phyloP scores from a whole-genome alignment of 345 rosid species.

The Ceriops zippeliana region DNA sequence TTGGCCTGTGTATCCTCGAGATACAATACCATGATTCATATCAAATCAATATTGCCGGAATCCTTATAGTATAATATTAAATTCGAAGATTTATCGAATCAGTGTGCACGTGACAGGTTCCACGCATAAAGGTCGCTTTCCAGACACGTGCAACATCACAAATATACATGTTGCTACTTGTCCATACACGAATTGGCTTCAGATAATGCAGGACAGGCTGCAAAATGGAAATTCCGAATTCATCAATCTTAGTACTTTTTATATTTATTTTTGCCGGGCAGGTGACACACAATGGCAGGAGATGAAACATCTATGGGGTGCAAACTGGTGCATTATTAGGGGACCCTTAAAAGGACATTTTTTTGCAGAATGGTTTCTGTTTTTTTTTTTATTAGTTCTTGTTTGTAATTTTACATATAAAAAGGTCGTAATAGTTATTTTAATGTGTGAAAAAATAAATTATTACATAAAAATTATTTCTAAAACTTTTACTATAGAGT shows the following conservation, averaged over 20 bases:
- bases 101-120: constrained; percentile 27
- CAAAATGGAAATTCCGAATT: constrained; percentile 2
- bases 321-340: constrained; percentile 65
- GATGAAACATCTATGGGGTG: constrained; percentile 98
- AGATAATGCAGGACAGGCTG: background rate
- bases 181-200: background rate
- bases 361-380: too few species aligned
- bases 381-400: too few species aligned
- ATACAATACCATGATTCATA: too few species aligned
- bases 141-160: background rate
- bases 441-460: too few species aligned
- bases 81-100: too few species aligned
- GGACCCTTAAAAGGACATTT: constrained; percentile 82
- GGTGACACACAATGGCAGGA: constrained; percentile 64
- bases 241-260: background rate
- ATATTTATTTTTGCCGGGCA: constrained; percentile 39
- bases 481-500: too few species aligned
- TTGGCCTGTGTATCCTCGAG: too few species aligned
- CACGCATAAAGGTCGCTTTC: constrained; percentile 9
- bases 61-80: too few species aligned
- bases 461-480: too few species aligned
- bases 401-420: too few species aligned
- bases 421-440: too few species aligned
- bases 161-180: background rate
- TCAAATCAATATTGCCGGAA: too few species aligned